A percentile compares a stretch with the other conserved stretches of the same genome.
phyloP scores from a whole-genome alignment of 2,329 filamentous ascomycete species.

The Aspergillus sp. region DNA sequence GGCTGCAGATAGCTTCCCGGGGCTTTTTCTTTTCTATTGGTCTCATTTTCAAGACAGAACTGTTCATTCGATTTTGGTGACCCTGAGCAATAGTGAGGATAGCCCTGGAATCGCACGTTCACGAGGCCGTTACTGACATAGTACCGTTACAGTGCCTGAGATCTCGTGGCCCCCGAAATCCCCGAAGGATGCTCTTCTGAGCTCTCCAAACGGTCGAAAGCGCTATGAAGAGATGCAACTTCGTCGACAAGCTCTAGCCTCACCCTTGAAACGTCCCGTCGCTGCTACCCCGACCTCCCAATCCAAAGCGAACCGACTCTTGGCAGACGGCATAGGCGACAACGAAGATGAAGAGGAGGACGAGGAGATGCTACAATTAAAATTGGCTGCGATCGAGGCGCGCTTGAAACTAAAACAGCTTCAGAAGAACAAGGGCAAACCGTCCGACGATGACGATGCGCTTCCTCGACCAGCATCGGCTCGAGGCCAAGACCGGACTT shows the following conservation, averaged over 20 bases:
- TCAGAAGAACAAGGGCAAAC: constrained; percentile 49
- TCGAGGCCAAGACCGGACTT: constrained; percentile 11
- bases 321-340: constrained; percentile 31
- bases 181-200: constrained; percentile 55
- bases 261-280: constrained; percentile 50
- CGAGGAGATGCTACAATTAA: constrained; percentile 80
- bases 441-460: constrained; percentile 16
- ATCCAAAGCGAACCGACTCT: constrained; percentile 24
- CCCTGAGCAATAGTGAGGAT: constrained; percentile 20
- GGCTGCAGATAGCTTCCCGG: not conserved
- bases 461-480: constrained; percentile 16
- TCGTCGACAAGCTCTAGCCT: constrained; percentile 61
- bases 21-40: not conserved
- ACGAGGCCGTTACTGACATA: constrained; percentile 4
- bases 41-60: not conserved
- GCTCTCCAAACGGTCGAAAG: constrained; percentile 71
- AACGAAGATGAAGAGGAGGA: constrained; percentile 67
- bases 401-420: constrained; percentile 80
- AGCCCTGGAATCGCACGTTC: not conserved
- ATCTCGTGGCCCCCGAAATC: constrained; percentile 57
- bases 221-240: constrained; percentile 63
- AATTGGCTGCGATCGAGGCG: constrained; percentile 82
- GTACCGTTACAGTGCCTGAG: constrained; percentile 31
- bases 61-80: not conserved
- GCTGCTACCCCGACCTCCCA: constrained; percentile 36